Evolutionary conservation across 2,329 filamentous ascomycete genomes (phyloP), one percentile per base, ranked within the genome.

Genomic region (Fonsecaea pedrosoi): DNA sequence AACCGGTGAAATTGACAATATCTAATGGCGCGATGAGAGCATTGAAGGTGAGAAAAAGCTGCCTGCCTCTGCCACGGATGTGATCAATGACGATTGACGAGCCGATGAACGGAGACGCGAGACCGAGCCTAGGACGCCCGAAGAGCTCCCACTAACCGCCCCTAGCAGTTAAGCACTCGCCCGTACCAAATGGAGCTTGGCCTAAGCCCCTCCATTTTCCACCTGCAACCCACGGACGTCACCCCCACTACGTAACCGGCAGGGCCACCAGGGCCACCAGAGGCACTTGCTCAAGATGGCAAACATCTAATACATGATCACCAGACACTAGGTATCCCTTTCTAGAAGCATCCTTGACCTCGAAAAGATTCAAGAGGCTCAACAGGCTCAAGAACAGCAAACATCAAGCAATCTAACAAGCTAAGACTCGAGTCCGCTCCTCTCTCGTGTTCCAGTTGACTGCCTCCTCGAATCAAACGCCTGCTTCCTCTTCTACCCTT

Each of bases 291-390:
- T 50, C 25, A 48, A 48, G 42, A 48, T 48, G 45, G 45, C 45
- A 50, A 50, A 25, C 21, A 30, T 50, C 45, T 8, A 50, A 18
- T 50, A 30, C 45, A 50, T 18, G 7, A 50, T 50, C 45, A 50
- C 15, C 45, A 18, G 45, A 50, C 45, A 25, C 45, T 10, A 15
- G 25, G 55, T 50, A 37, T 55, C 25, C 38, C 1, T 12, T 65
- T 65, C 62, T 65, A 65, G 63, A 65, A 65, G 37, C 37, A 65
- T 65, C 63, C 45, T 54, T 54, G 15, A 25, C 9, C 21, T 50
- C 3, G 7, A 18, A 4, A 30, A 54, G 38, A 37, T 34, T 21
- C 32, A 9, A 21, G 38, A 57, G 18, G 21, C 48, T 30, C 30
- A 15, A 21, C 25, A 50, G 37, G 30, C 30, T 32, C 30, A 32